Percentiles rank a stretch among this genome's conserved stretches.
These are phyloP conservation scores for Excoecaria cochinchinensis DNA, from an alignment of 345 rosid genomes.

Conservation along the genomic window DNA sequence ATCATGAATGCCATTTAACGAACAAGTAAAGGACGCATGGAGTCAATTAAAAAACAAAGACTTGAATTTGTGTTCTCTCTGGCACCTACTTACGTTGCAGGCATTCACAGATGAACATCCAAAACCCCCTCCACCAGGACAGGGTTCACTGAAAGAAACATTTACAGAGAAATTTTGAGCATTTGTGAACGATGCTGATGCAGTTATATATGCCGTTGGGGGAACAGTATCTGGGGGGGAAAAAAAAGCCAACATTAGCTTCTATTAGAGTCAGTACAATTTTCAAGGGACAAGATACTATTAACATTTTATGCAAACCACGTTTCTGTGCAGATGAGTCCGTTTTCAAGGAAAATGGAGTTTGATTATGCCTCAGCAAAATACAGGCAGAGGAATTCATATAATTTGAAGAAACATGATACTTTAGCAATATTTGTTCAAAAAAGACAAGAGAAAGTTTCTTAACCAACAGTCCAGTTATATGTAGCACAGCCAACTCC, in stretches of 20 bases:
- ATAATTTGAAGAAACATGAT: not conserved
- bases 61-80: not conserved
- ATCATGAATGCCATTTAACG: not conserved
- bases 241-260: constrained; percentile 18
- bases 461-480: constrained; percentile 82
- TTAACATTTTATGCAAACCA: not conserved
- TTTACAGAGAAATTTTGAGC: constrained; percentile 67
- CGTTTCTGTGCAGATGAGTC: not conserved
- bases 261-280: not conserved
- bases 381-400: not conserved
- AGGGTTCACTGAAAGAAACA: constrained; percentile 74
- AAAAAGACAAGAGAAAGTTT: constrained; percentile 30
- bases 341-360: not conserved
- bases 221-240: constrained; percentile 64
- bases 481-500: constrained; percentile 59
- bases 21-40: not conserved
- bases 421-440: constrained; percentile 13
- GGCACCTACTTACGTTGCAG: constrained; percentile 87
- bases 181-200: constrained; percentile 70
- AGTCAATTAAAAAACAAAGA: not conserved
- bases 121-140: constrained; percentile 71
- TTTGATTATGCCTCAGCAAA: not conserved
- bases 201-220: constrained; percentile 68
- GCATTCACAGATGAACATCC: constrained; percentile 68
- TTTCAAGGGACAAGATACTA: not conserved